Base-by-base conservation (phyloP, 306 rosid species). In the Rosa persica region DNA sequence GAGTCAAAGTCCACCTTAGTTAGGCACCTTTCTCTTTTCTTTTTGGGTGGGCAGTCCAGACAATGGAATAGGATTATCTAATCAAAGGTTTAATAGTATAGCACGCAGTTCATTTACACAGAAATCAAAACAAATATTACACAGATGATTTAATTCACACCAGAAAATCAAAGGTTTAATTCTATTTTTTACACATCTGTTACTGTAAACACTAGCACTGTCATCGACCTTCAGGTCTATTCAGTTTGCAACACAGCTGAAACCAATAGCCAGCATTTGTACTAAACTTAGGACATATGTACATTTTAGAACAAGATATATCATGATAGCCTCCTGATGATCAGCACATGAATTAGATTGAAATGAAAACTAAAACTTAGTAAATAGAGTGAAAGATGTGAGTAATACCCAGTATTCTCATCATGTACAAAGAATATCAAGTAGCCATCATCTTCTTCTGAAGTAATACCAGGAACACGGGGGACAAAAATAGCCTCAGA, bases 361-460 rank as follows among this genome's bases (percentile, higher is more conserved):
- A 23, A 13, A 67, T 7, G 30, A 36, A 23, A 44, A 65, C 8
- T 40, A 2, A 30, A 30, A 30, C 34, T 30, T 30, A 30, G 34
- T 30, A 30, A 30, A 30, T 30, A 30, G 12, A 15, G n/a, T 54
- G 55, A 48, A 72, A 75, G 76, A 77, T 25, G 74, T 70, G 76
- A 74, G 70, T 47, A 42, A 16, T 91, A 95, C 98, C 97, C 89
- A 0, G 87, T 78, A 52, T 84, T 91, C 87, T 95, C 98, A 12
- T 92, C 93, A 16, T 95, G 97, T n/a, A 88, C 96, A 75, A 90
- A 95, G 78, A 86, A 81, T 73, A 95, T 91, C 74, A 95, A 85
- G 89, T 88, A 92, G 80, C 98, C 98, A 83, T 92, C 97, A 82
- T 95, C 98, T 91, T 95, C 98, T 87, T 86, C 89, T n/a, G 98